These are phyloP conservation scores for Fusarium decemcellulare DNA, from an alignment of 2,329 filamentous ascomycete species.

Conservation along the genomic window DNA sequence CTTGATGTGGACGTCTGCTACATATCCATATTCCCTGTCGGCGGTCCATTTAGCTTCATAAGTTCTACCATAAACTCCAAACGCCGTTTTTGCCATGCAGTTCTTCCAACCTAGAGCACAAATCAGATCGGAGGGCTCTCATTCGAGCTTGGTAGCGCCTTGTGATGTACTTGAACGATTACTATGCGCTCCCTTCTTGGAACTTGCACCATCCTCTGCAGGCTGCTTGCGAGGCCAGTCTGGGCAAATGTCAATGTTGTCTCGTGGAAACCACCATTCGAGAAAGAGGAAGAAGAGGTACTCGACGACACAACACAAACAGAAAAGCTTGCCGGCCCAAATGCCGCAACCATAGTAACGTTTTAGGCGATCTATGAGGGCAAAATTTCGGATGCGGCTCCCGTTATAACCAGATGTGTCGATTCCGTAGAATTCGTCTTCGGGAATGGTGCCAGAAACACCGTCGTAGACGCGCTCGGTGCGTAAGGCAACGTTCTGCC, in stretches of 20 bases:
- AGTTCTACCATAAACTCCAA: slow-evolving; percentile 19
- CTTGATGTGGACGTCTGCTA: slow-evolving; percentile 9
- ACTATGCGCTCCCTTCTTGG: slow-evolving; percentile 48
- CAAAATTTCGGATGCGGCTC: slow-evolving; percentile 85
- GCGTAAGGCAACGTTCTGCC: slow-evolving; percentile 93
- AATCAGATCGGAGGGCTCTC: background rate
- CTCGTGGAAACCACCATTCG: slow-evolving; percentile 88
- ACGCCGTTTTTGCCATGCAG: slow-evolving; percentile 12
- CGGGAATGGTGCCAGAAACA: slow-evolving; percentile 87
- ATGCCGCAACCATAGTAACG: slow-evolving; percentile 98
- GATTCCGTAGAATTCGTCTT: slow-evolving; percentile 90
- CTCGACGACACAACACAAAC: slow-evolving; percentile 93
- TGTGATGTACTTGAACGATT: slow-evolving; percentile 53
- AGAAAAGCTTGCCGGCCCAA: slow-evolving; percentile 98
- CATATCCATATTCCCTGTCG: slow-evolving; percentile 9
- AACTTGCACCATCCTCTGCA: slow-evolving; percentile 47
- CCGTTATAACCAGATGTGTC: slow-evolving; percentile 79
- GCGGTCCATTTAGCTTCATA: background rate
- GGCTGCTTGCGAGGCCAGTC: slow-evolving; percentile 88
- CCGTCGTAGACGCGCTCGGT: slow-evolving; percentile 97
- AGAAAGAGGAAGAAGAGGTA: slow-evolving; percentile 91
- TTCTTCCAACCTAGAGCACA: background rate
- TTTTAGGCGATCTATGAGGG: slow-evolving; percentile 94
- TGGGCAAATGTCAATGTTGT: slow-evolving; percentile 88
- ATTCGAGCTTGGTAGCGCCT: slow-evolving; percentile 45